These are phyloP conservation scores for Paecilomyces dactylethromorphus DNA, from an alignment of 2,329 filamentous ascomycete species.

Conservation along the genomic window DNA sequence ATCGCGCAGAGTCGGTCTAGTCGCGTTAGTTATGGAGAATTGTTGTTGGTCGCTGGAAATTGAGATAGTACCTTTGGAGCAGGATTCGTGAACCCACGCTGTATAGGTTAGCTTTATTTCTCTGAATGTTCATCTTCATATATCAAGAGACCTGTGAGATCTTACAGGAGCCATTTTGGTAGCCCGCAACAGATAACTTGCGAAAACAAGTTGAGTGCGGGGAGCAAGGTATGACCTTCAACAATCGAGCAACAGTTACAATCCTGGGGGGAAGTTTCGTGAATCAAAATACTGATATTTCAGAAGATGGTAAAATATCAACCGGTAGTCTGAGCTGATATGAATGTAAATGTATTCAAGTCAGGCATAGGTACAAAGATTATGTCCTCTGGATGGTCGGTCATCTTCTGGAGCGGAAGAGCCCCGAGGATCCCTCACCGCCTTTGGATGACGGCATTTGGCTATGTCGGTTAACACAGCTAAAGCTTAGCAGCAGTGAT, in stretches of 20 bases:
- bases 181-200: not conserved
- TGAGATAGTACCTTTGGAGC: slow-evolving; percentile 34
- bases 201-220: not conserved
- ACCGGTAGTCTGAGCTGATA: not conserved
- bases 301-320: not conserved
- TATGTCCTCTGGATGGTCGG: not conserved
- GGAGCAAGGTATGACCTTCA: not conserved
- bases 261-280: not conserved
- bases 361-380: not conserved
- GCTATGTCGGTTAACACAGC: too few relatives aligned
- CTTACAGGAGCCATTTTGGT: slow-evolving; percentile 28
- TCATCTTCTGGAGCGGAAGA: not conserved
- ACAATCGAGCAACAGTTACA: not conserved
- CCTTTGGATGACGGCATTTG: not conserved
- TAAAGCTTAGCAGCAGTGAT: not conserved
- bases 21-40: not conserved
- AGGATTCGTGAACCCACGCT: slow-evolving; percentile 44
- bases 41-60: not conserved
- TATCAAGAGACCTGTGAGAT: not conserved
- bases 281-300: not conserved
- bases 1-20: slow-evolving; percentile 59
- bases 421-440: not conserved
- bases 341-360: not conserved
- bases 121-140: not conserved
- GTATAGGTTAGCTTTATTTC: slow-evolving; percentile 1